Evolutionary conservation across 1,284 basidiomycete genomes (phyloP), one percentile per base, ranked within the genome.

Genomic region (Leccinum subspadiceum): DNA sequence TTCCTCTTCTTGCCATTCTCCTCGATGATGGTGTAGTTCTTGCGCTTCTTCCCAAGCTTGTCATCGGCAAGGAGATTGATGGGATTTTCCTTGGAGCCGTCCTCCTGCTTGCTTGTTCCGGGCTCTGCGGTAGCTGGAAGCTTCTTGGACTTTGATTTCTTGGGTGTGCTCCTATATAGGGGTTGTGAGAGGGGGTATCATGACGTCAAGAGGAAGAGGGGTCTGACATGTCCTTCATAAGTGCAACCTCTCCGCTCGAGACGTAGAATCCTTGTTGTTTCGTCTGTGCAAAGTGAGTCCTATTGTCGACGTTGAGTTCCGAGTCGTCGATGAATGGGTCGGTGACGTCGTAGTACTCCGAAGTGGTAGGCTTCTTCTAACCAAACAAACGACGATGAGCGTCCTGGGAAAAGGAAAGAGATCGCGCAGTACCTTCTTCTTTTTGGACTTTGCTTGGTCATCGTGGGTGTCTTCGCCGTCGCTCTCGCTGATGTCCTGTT

Each of bases 291-390:
- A 94, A 92, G 76, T 87, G 93, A 2, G 91, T 94, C 1, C 94
- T 89, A 70, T 96, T 89, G 76, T 98, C 95, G 48, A 96, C 79
- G 20, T 86, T 87, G 58, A 97, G 82, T 72, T 99, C 96, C 0
- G 94, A 94, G 76, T 99, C 96, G 79, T 99, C 96, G 70, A 99
- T 98, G 77, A 98, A 98, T 0, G 93, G 92, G 76, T 99, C 96
- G 1, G 83, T 80, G 17, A 89, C 81, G 76, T 99, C 96, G 79
- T 99, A 99, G 70, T 90, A 89, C 65, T 91, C 89, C 22, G 83
- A 74, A 0, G 78, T 77, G 4, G 78, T 76, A 59, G 81, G 84
- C 75, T 88, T 87, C 73, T 84, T 83, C 79, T 49, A 49, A 48
- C 2, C 7, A 48, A 20, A 66, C 61, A 39, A 54, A 58, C 20